Conservation (phyloP, 352 stramenopile genomes). For the Globisporangium lucens region DNA sequence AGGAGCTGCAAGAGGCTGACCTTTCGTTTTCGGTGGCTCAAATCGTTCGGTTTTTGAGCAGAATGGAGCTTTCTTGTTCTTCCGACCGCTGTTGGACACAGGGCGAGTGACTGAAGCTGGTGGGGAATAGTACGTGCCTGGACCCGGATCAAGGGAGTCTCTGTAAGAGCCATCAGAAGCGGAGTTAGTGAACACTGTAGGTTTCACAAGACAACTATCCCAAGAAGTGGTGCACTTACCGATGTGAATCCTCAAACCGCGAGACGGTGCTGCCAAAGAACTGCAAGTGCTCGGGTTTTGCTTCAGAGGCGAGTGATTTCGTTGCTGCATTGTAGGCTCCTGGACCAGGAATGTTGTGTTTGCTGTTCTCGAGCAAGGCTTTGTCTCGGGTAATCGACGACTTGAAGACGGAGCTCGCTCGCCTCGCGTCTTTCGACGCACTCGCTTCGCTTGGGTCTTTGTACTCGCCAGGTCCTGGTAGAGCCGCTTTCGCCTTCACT, state of each 20-base stretch:
- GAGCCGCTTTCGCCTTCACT: constrained; percentile 43
- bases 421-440: constrained; percentile 35
- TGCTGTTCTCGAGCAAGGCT: constrained; percentile 24
- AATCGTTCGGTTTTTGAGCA: constrained; percentile 74
- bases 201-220: background rate
- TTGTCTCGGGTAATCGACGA: constrained; percentile 57
- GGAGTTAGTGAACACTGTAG: background rate
- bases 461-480: constrained; percentile 70
- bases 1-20: constrained; percentile 49
- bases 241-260: constrained; percentile 48
- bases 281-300: constrained; percentile 71
- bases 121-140: constrained; percentile 54
- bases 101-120: constrained; percentile 28
- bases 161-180: background rate
- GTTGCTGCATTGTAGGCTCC: constrained; percentile 50
- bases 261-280: constrained; percentile 80
- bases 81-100: constrained; percentile 25
- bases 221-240: constrained; percentile 15
- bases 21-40: constrained; percentile 35
- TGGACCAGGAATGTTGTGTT: constrained; percentile 53
- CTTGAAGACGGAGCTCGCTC: constrained; percentile 72
- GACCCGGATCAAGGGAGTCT: constrained; percentile 39
- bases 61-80: constrained; percentile 51
- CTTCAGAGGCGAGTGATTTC: constrained; percentile 35
- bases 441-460: constrained; percentile 24